Percentiles rank a stretch among this genome's conserved stretches.
Conservation (phyloP, 2,329 filamentous ascomycete genomes). For the Botrytis cinerea region DNA sequence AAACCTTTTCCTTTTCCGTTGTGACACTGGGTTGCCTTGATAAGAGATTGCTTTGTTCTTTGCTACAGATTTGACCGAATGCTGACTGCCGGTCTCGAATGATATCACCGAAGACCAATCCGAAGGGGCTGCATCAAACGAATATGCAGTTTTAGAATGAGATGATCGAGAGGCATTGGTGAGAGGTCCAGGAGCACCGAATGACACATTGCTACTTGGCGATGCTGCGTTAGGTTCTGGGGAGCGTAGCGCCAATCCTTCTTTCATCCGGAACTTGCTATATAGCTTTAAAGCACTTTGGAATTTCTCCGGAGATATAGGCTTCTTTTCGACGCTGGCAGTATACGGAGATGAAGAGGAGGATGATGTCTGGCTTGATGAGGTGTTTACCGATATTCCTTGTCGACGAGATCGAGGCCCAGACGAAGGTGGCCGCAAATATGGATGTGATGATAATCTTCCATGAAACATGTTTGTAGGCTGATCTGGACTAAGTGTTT, state of each 20-base stretch:
- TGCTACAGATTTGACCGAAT: slow-evolving; percentile 22
- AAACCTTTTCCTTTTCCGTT: slow-evolving; percentile 32
- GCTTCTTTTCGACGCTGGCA: slow-evolving; percentile 14
- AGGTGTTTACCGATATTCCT: slow-evolving; percentile 10
- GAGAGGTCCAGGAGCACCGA: slow-evolving; percentile 26
- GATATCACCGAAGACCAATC: slow-evolving; percentile 39
- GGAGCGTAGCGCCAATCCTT: slow-evolving; percentile 31
- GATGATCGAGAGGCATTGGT: slow-evolving; percentile 33
- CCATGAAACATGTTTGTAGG: neutral
- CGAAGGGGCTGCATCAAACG: slow-evolving; percentile 27
- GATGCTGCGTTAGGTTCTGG: slow-evolving; percentile 26
- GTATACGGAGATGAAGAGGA: slow-evolving; percentile 12
- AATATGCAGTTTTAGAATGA: slow-evolving; percentile 28
- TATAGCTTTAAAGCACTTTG: slow-evolving; percentile 34
- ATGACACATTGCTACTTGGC: slow-evolving; percentile 26
- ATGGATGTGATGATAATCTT: neutral
- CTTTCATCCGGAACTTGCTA: slow-evolving; percentile 29
- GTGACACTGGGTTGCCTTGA: slow-evolving; percentile 34
- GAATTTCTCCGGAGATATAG: slow-evolving; percentile 34
- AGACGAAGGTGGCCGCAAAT: slow-evolving; percentile 10
- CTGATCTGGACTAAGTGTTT: neutral
- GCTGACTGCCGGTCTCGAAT: slow-evolving; percentile 33
- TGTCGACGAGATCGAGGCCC: neutral
- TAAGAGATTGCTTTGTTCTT: slow-evolving; percentile 31
- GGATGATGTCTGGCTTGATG: slow-evolving; percentile 24